These are phyloP conservation scores for Lactarius tabidus DNA, from an alignment of 768 basidiomycete species.

Conservation along the genomic window DNA sequence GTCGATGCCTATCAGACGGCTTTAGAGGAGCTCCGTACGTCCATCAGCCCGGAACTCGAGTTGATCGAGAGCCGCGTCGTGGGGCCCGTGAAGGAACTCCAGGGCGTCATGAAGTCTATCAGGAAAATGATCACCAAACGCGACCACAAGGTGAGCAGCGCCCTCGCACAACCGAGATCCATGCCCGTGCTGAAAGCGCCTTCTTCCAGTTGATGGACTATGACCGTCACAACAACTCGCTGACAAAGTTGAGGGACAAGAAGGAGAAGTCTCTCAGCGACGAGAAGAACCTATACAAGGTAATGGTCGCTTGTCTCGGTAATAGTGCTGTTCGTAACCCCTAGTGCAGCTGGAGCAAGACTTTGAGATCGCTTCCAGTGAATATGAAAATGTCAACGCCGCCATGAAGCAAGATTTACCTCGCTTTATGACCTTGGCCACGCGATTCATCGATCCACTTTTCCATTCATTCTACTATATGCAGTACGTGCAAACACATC, in stretches of 20 bases:
- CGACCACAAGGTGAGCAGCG: constrained; percentile 77
- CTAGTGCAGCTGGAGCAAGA: constrained; percentile 82
- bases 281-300: constrained; percentile 97
- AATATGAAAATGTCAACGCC: constrained; percentile 91
- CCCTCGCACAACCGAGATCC: neutral
- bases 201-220: constrained; percentile 73
- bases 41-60: constrained; percentile 87
- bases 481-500: constrained; percentile 63
- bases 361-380: constrained; percentile 85
- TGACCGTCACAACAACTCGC: constrained; percentile 93
- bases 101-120: constrained; percentile 80
- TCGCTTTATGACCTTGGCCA: constrained; percentile 82
- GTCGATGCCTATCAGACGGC: constrained; percentile 65
- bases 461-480: constrained; percentile 99
- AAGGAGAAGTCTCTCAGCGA: constrained; percentile 95
- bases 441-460: constrained; percentile 92
- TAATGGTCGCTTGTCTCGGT: constrained; percentile 32
- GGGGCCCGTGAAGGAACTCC: constrained; percentile 85
- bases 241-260: constrained; percentile 95
- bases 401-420: constrained; percentile 90
- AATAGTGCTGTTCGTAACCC: neutral
- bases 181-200: neutral
- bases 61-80: constrained; percentile 85
- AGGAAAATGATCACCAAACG: constrained; percentile 94
- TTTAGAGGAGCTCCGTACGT: constrained; percentile 78